These are phyloP conservation scores for Penicillium paxilli DNA, from an alignment of 495 filamentous ascomycete species.

Conservation along the genomic window DNA sequence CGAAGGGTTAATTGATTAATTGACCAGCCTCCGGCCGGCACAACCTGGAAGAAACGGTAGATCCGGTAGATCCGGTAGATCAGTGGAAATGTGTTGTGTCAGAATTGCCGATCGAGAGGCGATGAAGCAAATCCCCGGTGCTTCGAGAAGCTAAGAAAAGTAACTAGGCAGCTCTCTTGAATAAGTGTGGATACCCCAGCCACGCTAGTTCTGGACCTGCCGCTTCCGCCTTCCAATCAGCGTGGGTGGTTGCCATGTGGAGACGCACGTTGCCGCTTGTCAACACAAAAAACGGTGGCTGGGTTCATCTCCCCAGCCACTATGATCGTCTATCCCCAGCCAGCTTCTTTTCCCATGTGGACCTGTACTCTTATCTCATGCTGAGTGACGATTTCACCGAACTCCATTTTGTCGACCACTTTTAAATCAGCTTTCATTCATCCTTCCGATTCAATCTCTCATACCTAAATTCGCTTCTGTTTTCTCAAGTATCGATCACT, in stretches of 20 bases:
- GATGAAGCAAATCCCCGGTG: neutral
- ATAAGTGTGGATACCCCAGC: slow-evolving; percentile 23
- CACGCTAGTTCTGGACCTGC: slow-evolving; percentile 9
- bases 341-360: slow-evolving; percentile 23
- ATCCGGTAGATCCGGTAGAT: slow-evolving; percentile 7
- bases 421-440: slow-evolving; percentile 17
- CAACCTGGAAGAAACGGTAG: slow-evolving; percentile 3
- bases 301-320: slow-evolving; percentile 25
- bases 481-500: neutral
- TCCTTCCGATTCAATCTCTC: slow-evolving; percentile 1
- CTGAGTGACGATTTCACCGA: slow-evolving; percentile 2
- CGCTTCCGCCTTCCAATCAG: neutral
- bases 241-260: slow-evolving; percentile 16
- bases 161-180: slow-evolving; percentile 23
- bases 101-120: slow-evolving; percentile 2
- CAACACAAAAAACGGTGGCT: slow-evolving; percentile 13
- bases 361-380: slow-evolving; percentile 11
- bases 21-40: slow-evolving; percentile 6
- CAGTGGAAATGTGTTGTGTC: slow-evolving; percentile 2
- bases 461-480: neutral
- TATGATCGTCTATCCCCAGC: slow-evolving; percentile 26
- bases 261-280: neutral
- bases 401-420: slow-evolving; percentile 5
- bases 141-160: slow-evolving; percentile 22
- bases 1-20: neutral